Conservation (phyloP, 768 basidiomycete genomes). For the Chalciporus sphaerocephalus region DNA sequence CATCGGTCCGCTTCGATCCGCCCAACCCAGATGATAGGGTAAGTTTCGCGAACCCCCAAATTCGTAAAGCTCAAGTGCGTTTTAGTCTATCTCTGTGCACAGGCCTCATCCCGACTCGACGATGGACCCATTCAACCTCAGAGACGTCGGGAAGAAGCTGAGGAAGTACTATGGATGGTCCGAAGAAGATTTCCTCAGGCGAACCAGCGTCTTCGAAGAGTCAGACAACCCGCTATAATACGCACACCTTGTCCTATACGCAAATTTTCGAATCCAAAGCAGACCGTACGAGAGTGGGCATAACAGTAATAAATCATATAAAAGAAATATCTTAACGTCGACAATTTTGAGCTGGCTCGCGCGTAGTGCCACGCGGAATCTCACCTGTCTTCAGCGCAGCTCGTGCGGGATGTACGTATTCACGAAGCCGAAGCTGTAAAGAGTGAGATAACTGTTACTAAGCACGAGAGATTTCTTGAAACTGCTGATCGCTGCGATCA, state of each 20-base stretch:
- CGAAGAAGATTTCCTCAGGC: conserved; percentile 37
- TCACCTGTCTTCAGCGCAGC: not conserved
- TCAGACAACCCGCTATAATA: not conserved
- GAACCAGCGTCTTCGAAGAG: conserved; percentile 9
- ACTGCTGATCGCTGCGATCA: conserved; percentile 14
- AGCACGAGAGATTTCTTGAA: not conserved
- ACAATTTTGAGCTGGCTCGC: not conserved
- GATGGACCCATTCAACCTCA: conserved; percentile 46
- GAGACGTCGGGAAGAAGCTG: conserved; percentile 52
- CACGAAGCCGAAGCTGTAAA: conserved; percentile 3
- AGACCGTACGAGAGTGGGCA: not conserved
- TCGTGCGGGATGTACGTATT: not conserved
- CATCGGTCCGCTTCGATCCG: conserved; percentile 79
- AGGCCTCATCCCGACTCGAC: conserved; percentile 78
- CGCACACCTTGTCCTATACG: not conserved
- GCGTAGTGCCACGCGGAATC: not conserved
- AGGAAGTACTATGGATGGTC: conserved; percentile 67
- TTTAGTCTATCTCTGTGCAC: conserved; percentile 69
- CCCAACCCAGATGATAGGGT: conserved; percentile 50
- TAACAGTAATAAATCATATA: not conserved
- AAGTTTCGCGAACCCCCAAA: conserved; percentile 14
- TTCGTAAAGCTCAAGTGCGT: not conserved
- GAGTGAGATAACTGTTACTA: not conserved
- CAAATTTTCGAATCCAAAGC: not conserved
- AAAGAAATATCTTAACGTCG: not conserved